Evolutionary conservation across 805 yeast species (phyloP), one percentile per base, ranked within the genome.

Genomic region (Saturnispora halmiae): DNA sequence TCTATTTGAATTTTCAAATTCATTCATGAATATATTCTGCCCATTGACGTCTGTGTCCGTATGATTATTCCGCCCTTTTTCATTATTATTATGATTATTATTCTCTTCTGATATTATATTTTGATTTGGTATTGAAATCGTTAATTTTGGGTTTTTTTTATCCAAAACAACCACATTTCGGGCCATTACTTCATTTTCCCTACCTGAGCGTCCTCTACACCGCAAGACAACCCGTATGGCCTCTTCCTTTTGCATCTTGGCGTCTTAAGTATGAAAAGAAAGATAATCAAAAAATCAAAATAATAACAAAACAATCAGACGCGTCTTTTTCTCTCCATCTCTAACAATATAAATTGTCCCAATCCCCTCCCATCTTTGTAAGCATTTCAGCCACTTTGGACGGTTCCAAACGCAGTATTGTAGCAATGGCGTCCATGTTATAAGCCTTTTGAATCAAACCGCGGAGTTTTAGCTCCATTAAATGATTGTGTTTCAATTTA

Each of bases 191-290:
- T 59, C 56, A 4, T 65, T 52, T 45, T 73, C 79, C 27, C 63
- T 59, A 11, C 55, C 54, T 43, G 61, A 71, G 16, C 79, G 60
- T 3, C 70, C 74, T 28, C 80, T 65, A 50, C 79, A 74, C 43
- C 79, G 63, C 29, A 73, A 76, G 11, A 69, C 69, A 28, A 73
- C 78, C 51, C 68, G 73, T 44, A 73, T 70, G 2, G 61, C 47
- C 42, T 60, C 65, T 4, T 56, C 42, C 16, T 46, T 21, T 18
- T 30, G 25, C 34, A 30, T 28, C 13, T 9, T 30, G 18, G 13
- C 15, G 10, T 4, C 13, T 4, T 15, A n/a, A n/a, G n/a, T n/a
- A n/a, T n/a, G n/a, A n/a, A n/a, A n/a, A n/a, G n/a, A n/a, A n/a
- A n/a, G n/a, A n/a, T n/a, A n/a, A n/a, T n/a, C n/a, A n/a, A n/a